A percentile compares a stretch with the other conserved stretches of the same genome.
These are phyloP conservation scores for Barnettozyma californica DNA, from an alignment of 805 yeast species.

Conservation along the genomic window DNA sequence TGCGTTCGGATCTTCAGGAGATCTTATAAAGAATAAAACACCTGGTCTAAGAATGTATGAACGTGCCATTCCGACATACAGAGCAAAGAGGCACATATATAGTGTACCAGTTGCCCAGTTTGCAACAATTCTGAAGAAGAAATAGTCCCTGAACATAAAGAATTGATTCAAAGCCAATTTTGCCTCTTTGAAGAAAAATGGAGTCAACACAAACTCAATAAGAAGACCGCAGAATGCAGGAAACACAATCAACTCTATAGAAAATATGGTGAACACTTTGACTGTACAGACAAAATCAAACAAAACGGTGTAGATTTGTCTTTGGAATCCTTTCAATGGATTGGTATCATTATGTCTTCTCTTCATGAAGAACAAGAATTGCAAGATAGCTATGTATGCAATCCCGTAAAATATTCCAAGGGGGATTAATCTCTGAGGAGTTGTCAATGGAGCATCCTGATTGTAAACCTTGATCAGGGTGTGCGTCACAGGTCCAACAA, in stretches of 20 bases:
- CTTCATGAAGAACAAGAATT: constrained; percentile 28
- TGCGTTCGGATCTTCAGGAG: constrained; percentile 91
- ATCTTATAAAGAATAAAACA: constrained; percentile 82
- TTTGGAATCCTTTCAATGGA: constrained; percentile 45
- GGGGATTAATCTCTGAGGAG: constrained; percentile 34
- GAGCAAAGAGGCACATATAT: constrained; percentile 84
- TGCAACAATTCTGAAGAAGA: background rate
- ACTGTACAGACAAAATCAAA: constrained; percentile 55
- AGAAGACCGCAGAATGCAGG: constrained; percentile 84
- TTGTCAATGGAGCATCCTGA: constrained; percentile 26
- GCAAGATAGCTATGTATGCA: constrained; percentile 24
- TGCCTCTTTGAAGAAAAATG: constrained; percentile 35
- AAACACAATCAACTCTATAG: constrained; percentile 76
- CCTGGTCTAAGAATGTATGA: constrained; percentile 74
- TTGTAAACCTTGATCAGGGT: constrained; percentile 19
- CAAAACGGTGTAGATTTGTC: constrained; percentile 46
- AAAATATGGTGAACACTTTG: constrained; percentile 71
- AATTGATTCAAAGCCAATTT: constrained; percentile 3
- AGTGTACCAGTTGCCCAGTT: constrained; percentile 70
- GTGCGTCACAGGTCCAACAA: constrained; percentile 19
- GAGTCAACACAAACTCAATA: constrained; percentile 63
- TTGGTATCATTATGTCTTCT: constrained; percentile 27
- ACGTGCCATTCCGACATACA: constrained; percentile 81
- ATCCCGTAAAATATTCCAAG: constrained; percentile 32
- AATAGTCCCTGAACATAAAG: background rate